phyloP scores from a whole-genome alignment of 2,329 filamentous ascomycete species.

The Aureobasidium sp. region DNA sequence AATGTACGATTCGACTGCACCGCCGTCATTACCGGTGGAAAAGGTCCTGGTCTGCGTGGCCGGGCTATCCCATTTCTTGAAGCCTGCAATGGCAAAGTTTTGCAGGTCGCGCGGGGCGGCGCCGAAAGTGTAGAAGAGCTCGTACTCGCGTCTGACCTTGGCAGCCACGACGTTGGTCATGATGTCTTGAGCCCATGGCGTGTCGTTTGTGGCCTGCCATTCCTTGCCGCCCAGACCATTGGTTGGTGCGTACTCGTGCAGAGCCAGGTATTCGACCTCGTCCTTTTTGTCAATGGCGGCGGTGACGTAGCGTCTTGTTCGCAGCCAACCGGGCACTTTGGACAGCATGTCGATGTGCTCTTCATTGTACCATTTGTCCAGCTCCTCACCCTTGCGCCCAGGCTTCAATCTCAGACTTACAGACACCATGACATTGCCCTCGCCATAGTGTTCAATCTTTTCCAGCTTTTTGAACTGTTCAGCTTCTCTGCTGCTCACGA shows the following conservation, averaged over 20 bases:
- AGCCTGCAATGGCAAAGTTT: conserved; percentile 45
- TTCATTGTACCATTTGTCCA: conserved; percentile 64
- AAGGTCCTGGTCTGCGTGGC: conserved; percentile 52
- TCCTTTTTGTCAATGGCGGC: conserved; percentile 51
- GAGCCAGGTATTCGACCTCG: conserved; percentile 52
- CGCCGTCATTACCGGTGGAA: conserved; percentile 40
- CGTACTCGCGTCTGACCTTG: conserved; percentile 56
- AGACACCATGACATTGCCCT: conserved; percentile 55
- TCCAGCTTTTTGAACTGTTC: conserved; percentile 55
- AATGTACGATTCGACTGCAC: conserved; percentile 60
- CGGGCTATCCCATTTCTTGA: conserved; percentile 47
- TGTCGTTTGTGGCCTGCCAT: conserved; percentile 56
- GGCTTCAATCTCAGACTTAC: conserved; percentile 54
- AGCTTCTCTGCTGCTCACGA: conserved; percentile 48
- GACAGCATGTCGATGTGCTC: conserved; percentile 67
- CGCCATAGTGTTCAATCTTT: conserved; percentile 51
- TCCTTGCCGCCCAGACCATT: conserved; percentile 62
- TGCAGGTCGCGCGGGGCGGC: conserved; percentile 63
- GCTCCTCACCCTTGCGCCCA: conserved; percentile 48
- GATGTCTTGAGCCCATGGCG: conserved; percentile 55
- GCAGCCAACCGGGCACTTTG: conserved; percentile 71
- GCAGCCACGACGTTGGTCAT: conserved; percentile 52
- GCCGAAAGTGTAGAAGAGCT: conserved; percentile 74
- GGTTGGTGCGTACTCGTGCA: conserved; percentile 64
- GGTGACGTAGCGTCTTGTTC: conserved; percentile 63